Base-by-base conservation (phyloP, 352 stramenopile genomes). In the Pythium coloratum region DNA sequence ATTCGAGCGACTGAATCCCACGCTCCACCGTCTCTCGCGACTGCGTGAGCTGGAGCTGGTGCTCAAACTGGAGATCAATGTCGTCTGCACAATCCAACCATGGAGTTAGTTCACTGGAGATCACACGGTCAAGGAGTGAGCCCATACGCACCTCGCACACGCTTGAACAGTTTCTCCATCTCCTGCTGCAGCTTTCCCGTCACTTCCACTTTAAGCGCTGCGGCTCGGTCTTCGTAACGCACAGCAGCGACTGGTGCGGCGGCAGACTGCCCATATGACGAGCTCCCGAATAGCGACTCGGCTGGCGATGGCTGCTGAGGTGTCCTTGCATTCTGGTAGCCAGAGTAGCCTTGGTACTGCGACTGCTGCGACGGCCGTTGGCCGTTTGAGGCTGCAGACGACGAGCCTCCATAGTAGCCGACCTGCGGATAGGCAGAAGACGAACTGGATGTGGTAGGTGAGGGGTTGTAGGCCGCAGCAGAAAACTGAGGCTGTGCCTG, bases 31-130 rank as follows among this genome's bases (percentile, higher is more conserved):
- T 89, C 47, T 94, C 84, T 60, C 76, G 72, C 20, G 86, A 94
- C 60, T 96, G 84, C 2, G 85, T 89, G 16, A 96, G 71, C 62
- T 94, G 83, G 1, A 94, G 75, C 60, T 94, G 86, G 65, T 94
- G 85, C 62, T 96, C 88, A 64, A 94, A 94, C 70, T 96, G 86
- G 44, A 91, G 34, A 70, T 96, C 88, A 40, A 94, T 93, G 44
- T 92, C 84, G 58, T 92, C 84, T 75, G 24, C 34, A 26, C 8
- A 63, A 13, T 16, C 0, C 18, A 34, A 2, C 49, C 3, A 26
- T 46, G n/a, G 33, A 10, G 30, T 14, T 16, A 51, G 26, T 36
- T 47, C 20, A 42, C 1, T 49, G 18, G 16, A 8, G 10, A 47
- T 5, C 28, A 16, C 20, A 44, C 33, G 10, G 26, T 50, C 51